These are phyloP conservation scores for Vigna nakashimae DNA, from an alignment of 306 rosid genomes.

Conservation along the genomic window DNA sequence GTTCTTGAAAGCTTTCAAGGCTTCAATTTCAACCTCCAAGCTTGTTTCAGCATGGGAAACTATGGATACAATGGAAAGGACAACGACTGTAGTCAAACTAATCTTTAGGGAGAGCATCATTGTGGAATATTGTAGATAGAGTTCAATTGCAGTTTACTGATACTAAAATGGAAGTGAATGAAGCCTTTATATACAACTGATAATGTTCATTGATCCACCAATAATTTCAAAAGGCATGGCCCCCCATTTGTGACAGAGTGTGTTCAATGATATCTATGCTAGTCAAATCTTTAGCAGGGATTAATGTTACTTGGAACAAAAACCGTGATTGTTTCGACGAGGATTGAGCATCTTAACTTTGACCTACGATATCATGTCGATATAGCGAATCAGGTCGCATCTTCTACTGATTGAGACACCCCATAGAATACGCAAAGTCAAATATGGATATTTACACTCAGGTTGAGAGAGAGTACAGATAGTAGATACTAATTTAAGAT, in stretches of 20 bases:
- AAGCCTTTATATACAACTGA: constrained; percentile 38
- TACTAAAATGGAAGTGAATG: constrained; percentile 20
- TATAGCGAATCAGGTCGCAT: constrained; percentile 22
- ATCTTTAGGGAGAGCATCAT: constrained; percentile 55
- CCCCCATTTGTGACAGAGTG: constrained; percentile 21
- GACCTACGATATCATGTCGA: constrained; percentile 19
- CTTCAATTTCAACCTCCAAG: constrained; percentile 62
- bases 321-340: constrained; percentile 37
- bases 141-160: constrained; percentile 15
- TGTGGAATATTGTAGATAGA: constrained; percentile 12
- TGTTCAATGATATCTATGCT: constrained; percentile 5
- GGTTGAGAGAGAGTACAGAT: neutral
- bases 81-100: constrained; percentile 46
- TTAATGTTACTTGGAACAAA: constrained; percentile 8
- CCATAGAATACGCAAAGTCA: neutral
- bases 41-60: constrained; percentile 51
- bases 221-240: neutral
- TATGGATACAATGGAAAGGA: constrained; percentile 39
- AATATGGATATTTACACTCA: neutral
- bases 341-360: constrained; percentile 3
- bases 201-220: neutral
- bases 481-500: neutral
- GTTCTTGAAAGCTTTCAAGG: constrained; percentile 71
- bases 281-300: constrained; percentile 29
- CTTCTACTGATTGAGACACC: constrained; percentile 36